Base-by-base conservation (phyloP, 805 yeast species). In the Pichia occidentalis region DNA sequence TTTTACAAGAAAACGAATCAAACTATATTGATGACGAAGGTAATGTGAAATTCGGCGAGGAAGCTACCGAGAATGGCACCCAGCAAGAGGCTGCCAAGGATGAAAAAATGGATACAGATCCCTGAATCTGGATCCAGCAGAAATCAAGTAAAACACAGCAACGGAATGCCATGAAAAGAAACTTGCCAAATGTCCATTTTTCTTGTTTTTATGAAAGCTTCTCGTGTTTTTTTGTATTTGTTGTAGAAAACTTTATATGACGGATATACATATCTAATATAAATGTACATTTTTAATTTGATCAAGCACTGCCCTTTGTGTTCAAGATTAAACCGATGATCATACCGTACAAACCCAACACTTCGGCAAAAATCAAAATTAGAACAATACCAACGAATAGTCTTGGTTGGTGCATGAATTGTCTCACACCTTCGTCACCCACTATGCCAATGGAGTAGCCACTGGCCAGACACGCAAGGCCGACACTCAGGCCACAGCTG, bases 371-470 rank as follows among this genome's bases (percentile, higher is more conserved):
- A 85, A 88, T 90, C 67, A 90, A 82, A 64, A 90, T 90, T 69
- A 88, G 77, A 65, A 88, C 86, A 87, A 88, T 88, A 61, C 97
- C 97, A 46, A 88, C 97, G 62, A 90, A 90, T 56, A 90, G 75
- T 70, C 95, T 83, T 57, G 97, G 97, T 69, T 90, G 97, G 65
- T 88, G 97, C 57, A 95, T 88, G 53, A 87, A 81, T 62, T 95
- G 95, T 71, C 97, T 84, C 41, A 90, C 97, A 71, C 98, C 98
- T 47, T 95, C 97, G 64, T 90, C 98, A 63, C 98, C 98, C 49
- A 90, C 98, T 49, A 90, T 87, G 68, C 98, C 98, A 67, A 90
- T 90, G 42, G 98, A 92, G 63, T 88, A 92, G 31, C 99, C 99
- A 43, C 95, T 84, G 28, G 97, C 88, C 57, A 92, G 70, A 60